A percentile compares a stretch with the other conserved stretches of the same genome.
phyloP scores from a whole-genome alignment of 805 yeast genomes.

The Yamadazyma takamatsuzukensis region DNA sequence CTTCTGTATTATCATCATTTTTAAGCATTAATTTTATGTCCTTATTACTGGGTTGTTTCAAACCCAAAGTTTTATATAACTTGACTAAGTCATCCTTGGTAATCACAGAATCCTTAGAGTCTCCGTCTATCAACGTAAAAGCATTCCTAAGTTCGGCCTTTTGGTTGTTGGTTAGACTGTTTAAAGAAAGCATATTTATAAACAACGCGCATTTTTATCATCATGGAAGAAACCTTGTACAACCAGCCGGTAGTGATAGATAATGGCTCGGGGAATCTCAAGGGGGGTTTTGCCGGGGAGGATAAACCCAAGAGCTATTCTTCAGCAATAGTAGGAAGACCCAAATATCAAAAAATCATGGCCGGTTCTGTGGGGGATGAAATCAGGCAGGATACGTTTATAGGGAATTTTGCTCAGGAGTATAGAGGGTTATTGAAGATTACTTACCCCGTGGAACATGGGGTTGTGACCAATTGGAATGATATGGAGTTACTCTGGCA shows the following conservation, averaged over 20 bases:
- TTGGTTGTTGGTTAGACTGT: constrained; percentile 54
- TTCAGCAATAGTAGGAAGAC: constrained; percentile 71
- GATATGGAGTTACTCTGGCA: constrained; percentile 85
- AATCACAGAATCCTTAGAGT: constrained; percentile 65
- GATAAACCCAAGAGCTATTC: constrained; percentile 68
- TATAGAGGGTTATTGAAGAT: constrained; percentile 73
- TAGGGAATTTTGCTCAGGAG: constrained; percentile 74
- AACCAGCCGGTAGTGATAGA: constrained; percentile 47
- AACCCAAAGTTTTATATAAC: constrained; percentile 52
- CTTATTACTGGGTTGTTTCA: constrained; percentile 38
- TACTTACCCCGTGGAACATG: constrained; percentile 74
- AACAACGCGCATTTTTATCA: neutral
- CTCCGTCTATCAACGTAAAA: constrained; percentile 77
- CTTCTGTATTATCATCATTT: constrained; percentile 17
- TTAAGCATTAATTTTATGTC: constrained; percentile 50
- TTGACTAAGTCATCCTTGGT: constrained; percentile 52
- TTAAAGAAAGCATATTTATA: constrained; percentile 26
- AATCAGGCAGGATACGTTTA: constrained; percentile 57
- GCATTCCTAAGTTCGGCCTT: constrained; percentile 67
- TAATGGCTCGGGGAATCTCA: constrained; percentile 76
- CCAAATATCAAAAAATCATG: constrained; percentile 81
- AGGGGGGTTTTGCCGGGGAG: constrained; percentile 93
- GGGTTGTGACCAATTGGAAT: constrained; percentile 76
- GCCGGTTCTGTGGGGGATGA: constrained; percentile 40
- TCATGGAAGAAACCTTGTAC: constrained; percentile 21